Conservation (phyloP, 1,284 basidiomycete genomes). For the Schizophyllum amplum region DNA sequence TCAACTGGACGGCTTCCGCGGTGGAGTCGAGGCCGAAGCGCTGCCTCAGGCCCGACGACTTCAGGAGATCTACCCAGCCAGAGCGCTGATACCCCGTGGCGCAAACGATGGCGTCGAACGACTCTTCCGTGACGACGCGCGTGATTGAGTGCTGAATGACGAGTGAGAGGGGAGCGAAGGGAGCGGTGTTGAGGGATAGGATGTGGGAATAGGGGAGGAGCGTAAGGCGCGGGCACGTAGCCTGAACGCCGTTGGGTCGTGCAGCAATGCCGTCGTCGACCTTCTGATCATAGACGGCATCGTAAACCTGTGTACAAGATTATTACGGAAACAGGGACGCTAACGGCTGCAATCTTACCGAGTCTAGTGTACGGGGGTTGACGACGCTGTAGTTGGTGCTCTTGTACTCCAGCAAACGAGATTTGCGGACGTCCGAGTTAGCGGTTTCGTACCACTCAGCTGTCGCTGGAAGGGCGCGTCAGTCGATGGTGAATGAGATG, state of each 20-base stretch:
- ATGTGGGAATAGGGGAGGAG: slow-evolving; percentile 33
- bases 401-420: slow-evolving; percentile 36
- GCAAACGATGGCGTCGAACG: slow-evolving; percentile 46
- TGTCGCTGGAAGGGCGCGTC: too few species aligned
- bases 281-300: slow-evolving; percentile 47
- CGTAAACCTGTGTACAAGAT: slow-evolving; percentile 28
- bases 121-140: slow-evolving; percentile 21
- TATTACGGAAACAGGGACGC: too few species aligned
- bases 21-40: slow-evolving; percentile 29
- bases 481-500: too few species aligned
- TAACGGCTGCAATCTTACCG: background rate
- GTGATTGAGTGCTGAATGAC: slow-evolving; percentile 31
- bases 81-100: slow-evolving; percentile 52
- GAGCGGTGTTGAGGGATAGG: slow-evolving; percentile 21
- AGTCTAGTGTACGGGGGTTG: slow-evolving; percentile 37
- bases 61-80: slow-evolving; percentile 38
- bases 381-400: slow-evolving; percentile 52
- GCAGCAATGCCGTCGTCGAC: slow-evolving; percentile 27
- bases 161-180: slow-evolving; percentile 22
- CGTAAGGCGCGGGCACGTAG: slow-evolving; percentile 22
- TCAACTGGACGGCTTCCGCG: slow-evolving; percentile 19
- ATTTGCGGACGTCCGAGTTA: too few species aligned
- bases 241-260: too few species aligned
- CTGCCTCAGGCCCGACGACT: slow-evolving; percentile 31
- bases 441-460: too few species aligned